phyloP scores from a whole-genome alignment of 768 basidiomycete genomes.

The Tephrocybe sp. region DNA sequence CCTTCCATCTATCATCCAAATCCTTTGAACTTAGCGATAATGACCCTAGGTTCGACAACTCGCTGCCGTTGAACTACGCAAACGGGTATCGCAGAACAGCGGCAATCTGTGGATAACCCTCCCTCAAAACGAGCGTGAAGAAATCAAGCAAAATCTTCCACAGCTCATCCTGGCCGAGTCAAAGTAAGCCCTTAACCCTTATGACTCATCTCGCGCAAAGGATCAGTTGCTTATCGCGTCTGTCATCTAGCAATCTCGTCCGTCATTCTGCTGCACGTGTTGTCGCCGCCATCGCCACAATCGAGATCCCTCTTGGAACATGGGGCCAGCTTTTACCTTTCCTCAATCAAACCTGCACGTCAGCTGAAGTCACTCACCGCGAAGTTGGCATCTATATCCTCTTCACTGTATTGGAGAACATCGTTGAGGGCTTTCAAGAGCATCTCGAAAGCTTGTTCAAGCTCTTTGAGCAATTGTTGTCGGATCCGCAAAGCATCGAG shows the following conservation, averaged over 20 bases:
- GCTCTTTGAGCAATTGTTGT: constrained; percentile 69
- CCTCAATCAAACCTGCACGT: constrained; percentile 74
- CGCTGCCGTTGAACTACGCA: constrained; percentile 93
- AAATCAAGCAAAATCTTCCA: constrained; percentile 84
- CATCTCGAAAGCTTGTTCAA: constrained; percentile 74
- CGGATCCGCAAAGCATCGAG: constrained; percentile 83
- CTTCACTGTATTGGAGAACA: constrained; percentile 87
- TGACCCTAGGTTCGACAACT: constrained; percentile 84
- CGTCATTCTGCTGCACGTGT: constrained; percentile 92
- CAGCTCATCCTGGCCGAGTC: constrained; percentile 74
- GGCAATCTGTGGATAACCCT: constrained; percentile 81
- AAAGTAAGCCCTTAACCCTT: constrained; percentile 50
- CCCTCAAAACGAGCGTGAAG: constrained; percentile 61
- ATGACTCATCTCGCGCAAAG: constrained; percentile 8
- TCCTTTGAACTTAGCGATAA: too few species aligned
- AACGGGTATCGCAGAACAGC: constrained; percentile 80
- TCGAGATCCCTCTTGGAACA: constrained; percentile 74
- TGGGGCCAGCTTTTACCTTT: constrained; percentile 91
- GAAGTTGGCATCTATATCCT: constrained; percentile 91
- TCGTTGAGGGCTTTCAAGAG: constrained; percentile 85
- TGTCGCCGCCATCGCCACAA: constrained; percentile 86
- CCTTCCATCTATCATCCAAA: constrained; percentile 5
- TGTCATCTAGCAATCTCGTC: constrained; percentile 68
- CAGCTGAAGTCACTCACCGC: constrained; percentile 68
- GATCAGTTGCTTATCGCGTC: constrained; percentile 15